Base-by-base conservation (phyloP, 2,329 filamentous ascomycete species). In the Colletotrichum brevisporum region DNA sequence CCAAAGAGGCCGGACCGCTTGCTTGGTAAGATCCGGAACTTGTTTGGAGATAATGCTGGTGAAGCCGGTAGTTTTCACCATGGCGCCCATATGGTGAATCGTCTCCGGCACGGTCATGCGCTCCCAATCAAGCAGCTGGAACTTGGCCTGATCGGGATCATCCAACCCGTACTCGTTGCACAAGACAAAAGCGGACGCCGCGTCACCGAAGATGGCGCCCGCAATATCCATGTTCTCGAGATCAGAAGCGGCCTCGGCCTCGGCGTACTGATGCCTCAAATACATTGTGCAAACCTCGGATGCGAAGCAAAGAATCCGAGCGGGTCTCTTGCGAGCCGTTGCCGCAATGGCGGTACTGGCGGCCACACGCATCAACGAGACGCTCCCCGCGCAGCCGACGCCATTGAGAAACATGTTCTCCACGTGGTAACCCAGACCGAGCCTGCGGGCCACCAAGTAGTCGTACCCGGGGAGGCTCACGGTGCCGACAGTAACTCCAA, bases 391-490 rank as follows among this genome's bases (percentile, higher is more conserved):
- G 45, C 80, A 82, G 0, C 80, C 80, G 0, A 81, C 78, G 13
- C 80, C 80, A 18, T 79, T 74, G 1, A 82, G 70, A 1, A 82
- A 73, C 2, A 74, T 75, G 15, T 79, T 71, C 24, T 82, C 76
- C 5, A 78, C 78, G 10, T 72, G 71, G n/a, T 69, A 48, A 12
- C 48, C 63, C 9, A 82, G 69, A 0, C 75, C 71, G 10, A 82
- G 75, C 26, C 73, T 72, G 45, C 77, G 73, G n/a, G 75, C 72
- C 10, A 82, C 80, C 2, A 79, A 73, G 10, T 79, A 71, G 31
- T 82, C 80, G 55, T 78, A 80, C 4, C 80, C 80, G 1, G 80
- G 80, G 16, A 75, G 79, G n/a, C 78, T 77, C 31, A 77, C 75
- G 24, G 76, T 75, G 10, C 79, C 82, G 47, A 78, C 79, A 12